Evolutionary conservation across 108 stramenopile genomes (phyloP), one percentile per base, ranked within the genome.

Genomic region (Nannochloropsis gaditana): DNA sequence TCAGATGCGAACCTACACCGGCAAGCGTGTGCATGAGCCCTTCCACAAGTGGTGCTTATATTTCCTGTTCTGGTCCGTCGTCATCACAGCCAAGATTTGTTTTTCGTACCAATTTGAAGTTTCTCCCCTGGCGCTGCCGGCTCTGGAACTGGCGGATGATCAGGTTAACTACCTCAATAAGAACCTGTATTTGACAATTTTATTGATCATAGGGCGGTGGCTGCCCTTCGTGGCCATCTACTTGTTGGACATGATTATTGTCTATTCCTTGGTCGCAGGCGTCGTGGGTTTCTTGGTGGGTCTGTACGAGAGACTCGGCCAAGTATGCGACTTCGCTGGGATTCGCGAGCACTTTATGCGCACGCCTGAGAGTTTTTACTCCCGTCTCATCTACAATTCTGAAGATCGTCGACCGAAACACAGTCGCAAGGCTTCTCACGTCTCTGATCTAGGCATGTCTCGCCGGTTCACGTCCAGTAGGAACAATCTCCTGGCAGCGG

Each of bases 51-150:
- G 93, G 44, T 83, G 89, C 15, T 92, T 93, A 11, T 97, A 97
- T 89, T 83, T 93, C 43, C 87, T 96, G 85, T 98, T 95, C 82
- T 98, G 98, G 96, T 86, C 90, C 15, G 94, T 94, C 5, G 86
- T 98, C 81, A 92, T 96, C 87, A 86, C 89, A 15, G 96, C 93
- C 94, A 98, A 98, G 91, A 91, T 98, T 11, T 95, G 92, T 90
- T 98, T 98, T 84, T 95, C 95, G 8, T 98, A 97, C 90, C 83
- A 93, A 44, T 98, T 96, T 85, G 95, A 96, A 80, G 96, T 97
- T 17, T 93, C 93, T 82, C 93, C 94, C 81, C 95, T 97, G 94
- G 95, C 96, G 11, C 91, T 95, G 9, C 98, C 98, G 31, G 93
- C 96, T 2, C 84, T 97, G 79, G 88, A 97, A 89, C 92, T 97